Evolutionary conservation across 371 early-diverging fungal species (phyloP).

Genomic region (Mortierella sp.): DNA sequence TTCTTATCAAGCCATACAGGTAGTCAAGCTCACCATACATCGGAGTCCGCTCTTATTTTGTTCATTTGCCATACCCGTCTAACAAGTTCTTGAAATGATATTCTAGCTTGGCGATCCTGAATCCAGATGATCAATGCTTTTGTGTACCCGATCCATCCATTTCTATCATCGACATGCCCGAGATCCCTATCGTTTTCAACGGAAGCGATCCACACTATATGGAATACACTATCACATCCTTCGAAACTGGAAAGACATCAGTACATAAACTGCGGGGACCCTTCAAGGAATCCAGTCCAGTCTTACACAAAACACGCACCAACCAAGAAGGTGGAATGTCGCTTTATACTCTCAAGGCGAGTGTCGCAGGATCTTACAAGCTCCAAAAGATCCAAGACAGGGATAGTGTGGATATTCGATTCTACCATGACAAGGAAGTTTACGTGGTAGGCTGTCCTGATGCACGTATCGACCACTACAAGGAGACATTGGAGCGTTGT

Average conservation of each 20-base stretch:
- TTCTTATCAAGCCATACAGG: slow-evolving; percentile 45
- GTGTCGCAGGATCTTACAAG: slow-evolving; percentile 31
- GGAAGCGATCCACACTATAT: slow-evolving; percentile 41
- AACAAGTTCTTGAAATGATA: no score
- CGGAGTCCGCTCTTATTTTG: background rate
- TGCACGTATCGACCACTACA: slow-evolving; percentile 32
- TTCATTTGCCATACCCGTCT: background rate
- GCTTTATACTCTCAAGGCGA: slow-evolving; percentile 26
- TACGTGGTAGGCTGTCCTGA: slow-evolving; percentile 44
- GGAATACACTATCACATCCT: slow-evolving; percentile 40
- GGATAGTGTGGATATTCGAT: slow-evolving; percentile 30
- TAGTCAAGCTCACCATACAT: background rate
- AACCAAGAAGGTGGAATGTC: slow-evolving; percentile 19
- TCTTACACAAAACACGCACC: slow-evolving; percentile 22
- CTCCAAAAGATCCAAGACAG: slow-evolving; percentile 23
- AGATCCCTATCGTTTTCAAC: slow-evolving; percentile 44
- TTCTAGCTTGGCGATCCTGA: slow-evolving; percentile 36
- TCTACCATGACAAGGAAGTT: slow-evolving; percentile 34
- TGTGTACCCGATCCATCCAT: slow-evolving; percentile 28
- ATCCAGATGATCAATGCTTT: slow-evolving; percentile 34
- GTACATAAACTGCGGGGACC: slow-evolving; percentile 29
- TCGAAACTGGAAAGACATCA: slow-evolving; percentile 26
- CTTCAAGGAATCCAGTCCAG: slow-evolving; percentile 25
- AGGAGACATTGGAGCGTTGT: slow-evolving; percentile 27
- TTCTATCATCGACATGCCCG: slow-evolving; percentile 19